Conservation (phyloP, 169 alveolate species). For the Plasmodium gallinaceum region DNA sequence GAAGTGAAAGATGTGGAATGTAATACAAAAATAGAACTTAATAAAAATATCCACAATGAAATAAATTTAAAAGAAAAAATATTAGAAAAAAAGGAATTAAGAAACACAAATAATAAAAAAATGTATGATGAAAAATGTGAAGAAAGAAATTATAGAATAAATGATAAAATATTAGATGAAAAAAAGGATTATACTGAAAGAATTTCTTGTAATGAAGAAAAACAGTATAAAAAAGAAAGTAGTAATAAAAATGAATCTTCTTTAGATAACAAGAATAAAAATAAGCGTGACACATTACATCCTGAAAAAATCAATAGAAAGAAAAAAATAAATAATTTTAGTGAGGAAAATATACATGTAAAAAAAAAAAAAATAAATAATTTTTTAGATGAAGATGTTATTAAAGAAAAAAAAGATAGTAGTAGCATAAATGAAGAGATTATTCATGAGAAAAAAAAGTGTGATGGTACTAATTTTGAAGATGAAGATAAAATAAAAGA, state of each 20-base stretch:
- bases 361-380: not conserved
- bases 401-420: conserved; percentile 1
- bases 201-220: conserved; percentile 12
- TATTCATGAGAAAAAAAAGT: not conserved
- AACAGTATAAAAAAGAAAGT: conserved; percentile 17
- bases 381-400: not conserved
- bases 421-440: conserved; percentile 9
- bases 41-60: no score
- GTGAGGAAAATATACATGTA: no score
- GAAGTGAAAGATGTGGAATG: no score
- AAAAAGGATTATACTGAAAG: not conserved
- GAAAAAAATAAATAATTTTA: not conserved
- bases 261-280: conserved; percentile 6
- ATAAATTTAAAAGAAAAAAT: no score
- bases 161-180: not conserved
- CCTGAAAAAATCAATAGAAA: conserved; percentile 11
- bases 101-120: not conserved
- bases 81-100: no score
- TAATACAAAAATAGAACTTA: no score
- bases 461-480: not conserved
- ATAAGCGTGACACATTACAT: not conserved
- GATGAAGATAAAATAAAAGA: not conserved
- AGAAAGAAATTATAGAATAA: not conserved
- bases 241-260: conserved; percentile 13
- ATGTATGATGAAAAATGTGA: not conserved